Conservation (phyloP, 1,284 basidiomycete genomes). For the Thecaphora frezii region DNA sequence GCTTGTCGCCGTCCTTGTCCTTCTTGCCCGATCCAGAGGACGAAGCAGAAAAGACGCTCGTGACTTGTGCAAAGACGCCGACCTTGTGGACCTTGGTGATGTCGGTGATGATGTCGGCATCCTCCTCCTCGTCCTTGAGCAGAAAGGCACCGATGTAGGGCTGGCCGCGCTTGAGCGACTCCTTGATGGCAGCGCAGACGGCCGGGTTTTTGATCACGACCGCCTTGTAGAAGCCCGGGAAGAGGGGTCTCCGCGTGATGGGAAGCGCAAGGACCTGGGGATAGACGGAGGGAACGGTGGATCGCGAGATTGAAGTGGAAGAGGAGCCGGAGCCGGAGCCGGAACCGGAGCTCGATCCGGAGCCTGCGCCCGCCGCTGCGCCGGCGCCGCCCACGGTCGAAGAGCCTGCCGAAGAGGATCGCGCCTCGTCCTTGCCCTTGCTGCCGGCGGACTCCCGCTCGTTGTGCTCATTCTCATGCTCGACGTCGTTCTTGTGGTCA, state of each 20-base stretch:
- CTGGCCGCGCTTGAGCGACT: slow-evolving; percentile 93
- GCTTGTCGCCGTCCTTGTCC: slow-evolving; percentile 67
- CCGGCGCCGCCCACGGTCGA: slow-evolving; percentile 12
- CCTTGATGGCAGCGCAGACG: slow-evolving; percentile 91
- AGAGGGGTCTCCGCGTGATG: slow-evolving; percentile 90
- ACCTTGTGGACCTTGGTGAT: slow-evolving; percentile 86
- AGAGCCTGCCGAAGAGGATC: slow-evolving; percentile 9
- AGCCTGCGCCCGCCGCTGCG: slow-evolving; percentile 8
- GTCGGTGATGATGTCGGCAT: slow-evolving; percentile 89
- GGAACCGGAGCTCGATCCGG: slow-evolving; percentile 6
- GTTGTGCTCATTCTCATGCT: slow-evolving; percentile 12
- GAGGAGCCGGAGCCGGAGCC: slow-evolving; percentile 21
- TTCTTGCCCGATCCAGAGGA: slow-evolving; percentile 59
- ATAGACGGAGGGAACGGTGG: slow-evolving; percentile 65
- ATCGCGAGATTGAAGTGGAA: slow-evolving; percentile 41
- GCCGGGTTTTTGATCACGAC: slow-evolving; percentile 65
- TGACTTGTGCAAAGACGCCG: slow-evolving; percentile 97
- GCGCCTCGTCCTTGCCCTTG: slow-evolving; percentile 17
- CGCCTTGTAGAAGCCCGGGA: slow-evolving; percentile 85
- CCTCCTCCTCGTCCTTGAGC: slow-evolving; percentile 89
- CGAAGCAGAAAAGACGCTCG: slow-evolving; percentile 74
- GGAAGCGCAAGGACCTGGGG: slow-evolving; percentile 93
- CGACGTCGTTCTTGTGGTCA: slow-evolving; percentile 20
- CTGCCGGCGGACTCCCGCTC: slow-evolving; percentile 8
- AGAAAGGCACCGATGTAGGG: slow-evolving; percentile 97